These are phyloP conservation scores for Martensiomyces pterosporus DNA, from an alignment of 192 early-diverging fungal species.

Conservation along the genomic window DNA sequence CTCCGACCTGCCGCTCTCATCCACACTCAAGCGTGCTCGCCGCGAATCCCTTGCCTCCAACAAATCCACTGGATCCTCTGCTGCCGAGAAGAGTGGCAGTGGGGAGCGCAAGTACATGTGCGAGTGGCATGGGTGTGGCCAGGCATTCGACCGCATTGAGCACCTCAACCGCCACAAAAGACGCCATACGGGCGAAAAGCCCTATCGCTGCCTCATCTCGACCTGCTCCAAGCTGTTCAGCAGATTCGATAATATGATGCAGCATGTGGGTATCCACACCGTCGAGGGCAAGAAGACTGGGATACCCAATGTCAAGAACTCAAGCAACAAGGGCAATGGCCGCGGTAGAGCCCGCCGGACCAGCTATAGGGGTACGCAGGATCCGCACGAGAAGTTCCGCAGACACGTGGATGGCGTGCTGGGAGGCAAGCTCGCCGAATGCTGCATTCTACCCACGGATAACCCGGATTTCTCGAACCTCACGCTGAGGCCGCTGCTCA, in stretches of 20 bases:
- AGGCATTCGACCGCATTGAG: slow-evolving; percentile 71
- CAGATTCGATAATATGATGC: slow-evolving; percentile 80
- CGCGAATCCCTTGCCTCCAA: slow-evolving; percentile 23
- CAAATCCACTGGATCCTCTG: slow-evolving; percentile 2
- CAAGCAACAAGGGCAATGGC: slow-evolving; percentile 42
- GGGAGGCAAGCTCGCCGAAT: slow-evolving; percentile 25
- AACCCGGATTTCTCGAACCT: slow-evolving; percentile 47
- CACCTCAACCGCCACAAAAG: slow-evolving; percentile 75
- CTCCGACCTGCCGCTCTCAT: not conserved
- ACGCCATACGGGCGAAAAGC: slow-evolving; percentile 59
- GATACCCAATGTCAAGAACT: slow-evolving; percentile 52
- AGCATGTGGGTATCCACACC: slow-evolving; percentile 69
- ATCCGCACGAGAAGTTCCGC: slow-evolving; percentile 41
- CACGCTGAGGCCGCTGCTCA: slow-evolving; percentile 47
- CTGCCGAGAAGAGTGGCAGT: not conserved
- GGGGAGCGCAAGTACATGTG: slow-evolving; percentile 45
- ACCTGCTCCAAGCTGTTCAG: slow-evolving; percentile 64
- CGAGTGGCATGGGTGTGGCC: slow-evolving; percentile 45
- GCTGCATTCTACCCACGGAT: slow-evolving; percentile 44
- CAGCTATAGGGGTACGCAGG: slow-evolving; percentile 40
- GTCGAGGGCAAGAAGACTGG: slow-evolving; percentile 45
- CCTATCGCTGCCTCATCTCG: slow-evolving; percentile 66
- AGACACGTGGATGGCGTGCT: slow-evolving; percentile 40
- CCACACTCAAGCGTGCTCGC: slow-evolving; percentile 4
- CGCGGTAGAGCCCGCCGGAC: slow-evolving; percentile 50